Evolutionary conservation across 2,329 filamentous ascomycete species (phyloP), one percentile per base, ranked within the genome.

Genomic region (Calonectria multiphialidica): DNA sequence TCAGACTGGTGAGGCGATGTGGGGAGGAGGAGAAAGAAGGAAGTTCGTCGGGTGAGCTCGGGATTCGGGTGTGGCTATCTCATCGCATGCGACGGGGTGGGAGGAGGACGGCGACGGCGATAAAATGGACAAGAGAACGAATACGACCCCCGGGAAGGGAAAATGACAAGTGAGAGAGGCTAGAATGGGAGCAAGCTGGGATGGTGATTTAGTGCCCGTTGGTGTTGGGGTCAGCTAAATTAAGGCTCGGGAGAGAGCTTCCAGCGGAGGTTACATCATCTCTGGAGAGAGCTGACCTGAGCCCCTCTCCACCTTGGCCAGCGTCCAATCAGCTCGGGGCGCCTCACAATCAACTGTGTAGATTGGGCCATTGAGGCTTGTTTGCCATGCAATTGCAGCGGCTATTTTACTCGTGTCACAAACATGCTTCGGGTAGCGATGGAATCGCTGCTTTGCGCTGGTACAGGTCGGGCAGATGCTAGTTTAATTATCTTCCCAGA

Each of bases 11-110:
- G 7, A 30, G 18, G 53, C 45, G 55, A 68, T 33, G 66, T 13
- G 55, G 66, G 33, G 35, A 23, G 55, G 44, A 50, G 75, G 25
- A 74, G 40, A 74, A 40, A 71, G 28, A 30, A 30, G 8, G 28
- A 30, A 77, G 75, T 21, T 40, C 18, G 37, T 50, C 42, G 59
- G 62, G 40, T 45, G 5, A 35, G 30, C 42, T 68, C 65, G 45
- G 57, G 45, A 45, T 44, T n/a, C 9, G 35, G 59, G 18, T 59
- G 37, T 45, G 59, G 12, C 59, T 70, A 70, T 65, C 57, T 65
- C 67, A 70, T 70, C 49, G 61, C 35, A 65, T 68, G 44, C 64
- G 16, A n/a, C 35, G 21, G 44, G 25, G 23, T 15, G 23, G 45
- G n/a, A 35, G n/a, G n/a, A 30, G 33, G n/a, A 33, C 15, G 12